Base-by-base conservation (phyloP, 2,329 filamentous ascomycete genomes). In the Fulvia fulva region DNA sequence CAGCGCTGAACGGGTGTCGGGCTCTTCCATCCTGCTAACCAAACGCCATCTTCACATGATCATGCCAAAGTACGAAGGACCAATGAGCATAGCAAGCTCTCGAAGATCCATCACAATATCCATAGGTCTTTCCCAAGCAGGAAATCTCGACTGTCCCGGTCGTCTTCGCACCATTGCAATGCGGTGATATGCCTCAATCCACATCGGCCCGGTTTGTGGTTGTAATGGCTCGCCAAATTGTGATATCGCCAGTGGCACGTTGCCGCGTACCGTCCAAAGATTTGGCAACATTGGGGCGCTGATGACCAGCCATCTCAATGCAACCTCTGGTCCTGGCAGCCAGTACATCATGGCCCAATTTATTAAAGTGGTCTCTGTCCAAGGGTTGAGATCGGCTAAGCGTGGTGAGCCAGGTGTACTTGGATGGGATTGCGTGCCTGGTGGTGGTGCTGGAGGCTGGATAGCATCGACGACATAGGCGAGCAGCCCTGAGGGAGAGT, bases 251-350 rank as follows among this genome's bases (percentile, higher is more conserved):
- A 79, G 59, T 3, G 75, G 75, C 1, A 71, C 68, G 12, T 58
- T 61, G 47, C 61, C 71, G 56, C 70, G 71, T 7, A 60, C 55
- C 6, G 53, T 54, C 70, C 69, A 74, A 12, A 68, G 64, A n/a
- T 62, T 53, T 7, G 60, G 51, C 9, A 63, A 26, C 41, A 66
- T 58, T 2, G 60, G 49, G 9, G 59, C 55, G 5, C 74, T 73
- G 59, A 75, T 73, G 9, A 68, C 70, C 12, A 78, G 68, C 77
- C 77, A 87, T 25, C 84, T 75, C 64, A 87, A 71, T 2, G 79
- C 80, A 1, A 80, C 80, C 66, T 88, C 86, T 0, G 85, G 85
- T 0, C 86, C 86, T 0, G 86, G 85, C 0, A 89, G 71, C 87
- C 86, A 89, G 22, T 84, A 81, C 26, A 88, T 73, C 68, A 83